phyloP scores from a whole-genome alignment of 2,329 filamentous ascomycete species.

The Fusarium gaditjirri region DNA sequence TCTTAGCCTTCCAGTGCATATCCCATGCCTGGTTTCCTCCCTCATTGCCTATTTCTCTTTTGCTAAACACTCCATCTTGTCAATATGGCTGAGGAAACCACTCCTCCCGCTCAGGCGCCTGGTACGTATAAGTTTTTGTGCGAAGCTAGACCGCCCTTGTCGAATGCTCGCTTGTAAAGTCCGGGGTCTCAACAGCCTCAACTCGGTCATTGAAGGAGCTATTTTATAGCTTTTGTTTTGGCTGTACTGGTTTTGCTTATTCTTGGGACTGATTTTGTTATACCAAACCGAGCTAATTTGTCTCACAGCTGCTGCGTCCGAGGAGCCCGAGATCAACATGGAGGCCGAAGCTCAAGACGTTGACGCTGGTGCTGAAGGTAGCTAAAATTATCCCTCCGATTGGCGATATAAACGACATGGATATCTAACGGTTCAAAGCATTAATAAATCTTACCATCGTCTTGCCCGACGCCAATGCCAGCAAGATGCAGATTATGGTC shows the following conservation, averaged over 20 bases:
- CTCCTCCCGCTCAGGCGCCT: constrained; percentile 43
- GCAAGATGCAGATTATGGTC: constrained; percentile 88
- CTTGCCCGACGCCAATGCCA: constrained; percentile 78
- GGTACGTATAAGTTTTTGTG: constrained; percentile 39
- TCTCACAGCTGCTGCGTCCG: constrained; percentile 32
- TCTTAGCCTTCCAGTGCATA: constrained; percentile 39
- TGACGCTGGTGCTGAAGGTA: constrained; percentile 51
- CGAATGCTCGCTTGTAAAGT: constrained; percentile 25
- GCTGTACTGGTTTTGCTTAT: not conserved
- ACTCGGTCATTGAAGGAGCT: constrained; percentile 10
- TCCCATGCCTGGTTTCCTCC: constrained; percentile 43
- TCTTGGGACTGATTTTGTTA: not conserved
- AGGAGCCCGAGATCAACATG: constrained; percentile 43
- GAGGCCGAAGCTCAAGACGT: constrained; percentile 42
- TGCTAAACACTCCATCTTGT: constrained; percentile 31
- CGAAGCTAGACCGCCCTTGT: constrained; percentile 35
- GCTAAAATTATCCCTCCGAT: constrained; percentile 3
- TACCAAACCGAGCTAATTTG: constrained; percentile 13
- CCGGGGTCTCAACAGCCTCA: constrained; percentile 18
- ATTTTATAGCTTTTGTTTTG: constrained; percentile 4
- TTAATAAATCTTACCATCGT: constrained; percentile 76
- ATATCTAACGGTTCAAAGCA: constrained; percentile 49
- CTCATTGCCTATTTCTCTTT: constrained; percentile 29
- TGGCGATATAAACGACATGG: constrained; percentile 10
- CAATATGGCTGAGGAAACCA: constrained; percentile 50